Evolutionary conservation across 352 stramenopile species (phyloP), one percentile per base, ranked within the genome.

Genomic region (Aphanomyces cochlioides): DNA sequence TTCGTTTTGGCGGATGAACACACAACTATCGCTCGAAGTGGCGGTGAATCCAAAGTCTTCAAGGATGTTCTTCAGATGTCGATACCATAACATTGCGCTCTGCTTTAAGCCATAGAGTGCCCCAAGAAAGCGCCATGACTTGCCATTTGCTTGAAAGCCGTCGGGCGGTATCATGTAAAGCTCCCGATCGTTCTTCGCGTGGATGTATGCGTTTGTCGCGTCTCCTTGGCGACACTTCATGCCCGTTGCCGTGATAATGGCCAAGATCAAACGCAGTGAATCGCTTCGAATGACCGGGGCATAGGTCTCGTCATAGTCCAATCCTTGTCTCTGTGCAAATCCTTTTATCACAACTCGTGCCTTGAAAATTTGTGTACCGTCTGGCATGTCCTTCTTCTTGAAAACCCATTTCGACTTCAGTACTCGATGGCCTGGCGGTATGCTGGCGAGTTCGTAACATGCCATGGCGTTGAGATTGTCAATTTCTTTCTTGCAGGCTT

Each of bases 361-460:
- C 45, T 53, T 53, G n/a, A 53, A 53, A 19, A 53, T 53, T 19
- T 53, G 45, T n/a, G 45, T 53, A 2, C 45, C 45, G n/a, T 53
- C 45, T 53, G 45, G n/a, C 45, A 53, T 53, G 45, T 53, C 45
- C 45, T 53, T 53, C n/a, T 19, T 53, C 45, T 53, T 53, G n/a
- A 53, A 53, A 1, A 53, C n/a, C 45, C 45, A 53, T 19, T 53
- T 53, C 2, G 45, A 53, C 45, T 53, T 53, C 45, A 53, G n/a
- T 53, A 19, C n/a, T n/a, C 45, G 45, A 15, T 15, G 13, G 45
- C 45, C 45, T n/a, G 13, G 13, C n/a, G 45, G 45, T n/a, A 53
- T 19, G 13, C 45, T 15, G 45, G 45, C 13, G 2, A 53, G 45
- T 53, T 53, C 45, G 45, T 53, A 53, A 19, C 45, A 53, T 53